Conservation (phyloP, 495 filamentous ascomycete genomes). For the Glutinoglossum americanum region DNA sequence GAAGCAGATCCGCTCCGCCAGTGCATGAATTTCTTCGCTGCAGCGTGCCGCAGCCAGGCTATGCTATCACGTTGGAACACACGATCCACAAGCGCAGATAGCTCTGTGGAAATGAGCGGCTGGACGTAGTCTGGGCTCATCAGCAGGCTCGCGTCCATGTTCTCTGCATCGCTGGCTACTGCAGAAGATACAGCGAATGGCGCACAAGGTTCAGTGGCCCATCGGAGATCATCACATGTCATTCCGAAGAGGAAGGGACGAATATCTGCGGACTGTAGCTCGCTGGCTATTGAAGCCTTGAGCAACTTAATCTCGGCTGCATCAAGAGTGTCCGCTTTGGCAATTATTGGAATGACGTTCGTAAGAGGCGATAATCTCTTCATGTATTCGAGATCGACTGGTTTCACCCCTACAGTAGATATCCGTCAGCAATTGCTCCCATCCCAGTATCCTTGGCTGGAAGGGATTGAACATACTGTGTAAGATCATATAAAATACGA, state of each 20-base stretch:
- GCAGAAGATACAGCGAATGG: constrained; percentile 72
- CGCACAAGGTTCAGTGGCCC: constrained; percentile 15
- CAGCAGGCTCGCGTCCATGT: constrained; percentile 84
- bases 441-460: neutral
- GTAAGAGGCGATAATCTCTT: constrained; percentile 52
- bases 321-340: constrained; percentile 51
- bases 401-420: constrained; percentile 34
- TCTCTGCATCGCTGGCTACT: constrained; percentile 53
- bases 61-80: constrained; percentile 64
- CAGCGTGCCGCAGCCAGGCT: constrained; percentile 68
- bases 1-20: constrained; percentile 23
- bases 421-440: constrained; percentile 8
- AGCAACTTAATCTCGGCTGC: constrained; percentile 32
- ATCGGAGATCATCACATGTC: constrained; percentile 12
- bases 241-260: constrained; percentile 46
- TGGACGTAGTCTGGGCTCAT: constrained; percentile 90
- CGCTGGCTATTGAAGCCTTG: constrained; percentile 37
- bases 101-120: constrained; percentile 61
- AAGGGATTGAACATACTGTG: constrained; percentile 27
- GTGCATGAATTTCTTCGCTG: constrained; percentile 70
- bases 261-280: constrained; percentile 38
- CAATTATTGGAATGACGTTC: constrained; percentile 70
- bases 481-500: constrained; percentile 61
- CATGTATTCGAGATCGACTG: constrained; percentile 58
- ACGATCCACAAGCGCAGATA: constrained; percentile 42